Conservation (phyloP, 163 green algal genomes). For the Scenedesmus sp. region DNA sequence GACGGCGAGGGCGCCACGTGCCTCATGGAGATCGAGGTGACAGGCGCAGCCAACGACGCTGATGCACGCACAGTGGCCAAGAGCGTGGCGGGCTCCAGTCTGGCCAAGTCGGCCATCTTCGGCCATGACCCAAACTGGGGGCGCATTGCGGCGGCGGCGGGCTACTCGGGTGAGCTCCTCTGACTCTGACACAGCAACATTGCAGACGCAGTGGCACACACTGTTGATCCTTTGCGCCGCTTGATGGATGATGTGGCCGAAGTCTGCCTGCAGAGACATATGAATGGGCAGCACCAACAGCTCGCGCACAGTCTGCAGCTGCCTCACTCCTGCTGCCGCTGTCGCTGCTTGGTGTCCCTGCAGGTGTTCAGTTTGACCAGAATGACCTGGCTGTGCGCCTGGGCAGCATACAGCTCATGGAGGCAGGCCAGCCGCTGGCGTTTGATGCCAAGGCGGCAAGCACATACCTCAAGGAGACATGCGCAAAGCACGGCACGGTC, state of each 20-base stretch:
- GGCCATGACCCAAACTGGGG: slow-evolving; percentile 99
- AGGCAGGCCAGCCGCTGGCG: slow-evolving; percentile 92
- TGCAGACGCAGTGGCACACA: too few species aligned
- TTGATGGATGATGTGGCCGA: too few species aligned
- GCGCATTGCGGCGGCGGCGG: slow-evolving; percentile 95
- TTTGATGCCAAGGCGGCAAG: slow-evolving; percentile 93
- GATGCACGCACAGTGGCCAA: slow-evolving; percentile 80
- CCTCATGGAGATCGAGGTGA: slow-evolving; percentile 89
- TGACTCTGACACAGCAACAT: too few species aligned
- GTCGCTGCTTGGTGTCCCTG: not conserved
- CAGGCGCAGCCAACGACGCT: slow-evolving; percentile 77
- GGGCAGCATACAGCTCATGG: slow-evolving; percentile 92
- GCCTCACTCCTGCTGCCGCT: not conserved
- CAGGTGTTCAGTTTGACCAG: slow-evolving; percentile 87
- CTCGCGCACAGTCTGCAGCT: not conserved
- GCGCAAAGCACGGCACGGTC: slow-evolving; percentile 91
- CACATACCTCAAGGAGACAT: slow-evolving; percentile 92
- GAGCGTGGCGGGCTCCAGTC: slow-evolving; percentile 86
- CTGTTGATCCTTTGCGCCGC: too few species aligned
- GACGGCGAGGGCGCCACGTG: slow-evolving; percentile 98
- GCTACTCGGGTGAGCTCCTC: slow-evolving; percentile 81
- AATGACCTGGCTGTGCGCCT: slow-evolving; percentile 88
- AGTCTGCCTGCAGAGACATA: too few species aligned
- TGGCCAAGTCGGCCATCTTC: slow-evolving; percentile 97
- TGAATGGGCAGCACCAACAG: too few species aligned